Conservation (phyloP, 2,329 filamentous ascomycete species). For the Myriosclerotinia duriaeana region DNA sequence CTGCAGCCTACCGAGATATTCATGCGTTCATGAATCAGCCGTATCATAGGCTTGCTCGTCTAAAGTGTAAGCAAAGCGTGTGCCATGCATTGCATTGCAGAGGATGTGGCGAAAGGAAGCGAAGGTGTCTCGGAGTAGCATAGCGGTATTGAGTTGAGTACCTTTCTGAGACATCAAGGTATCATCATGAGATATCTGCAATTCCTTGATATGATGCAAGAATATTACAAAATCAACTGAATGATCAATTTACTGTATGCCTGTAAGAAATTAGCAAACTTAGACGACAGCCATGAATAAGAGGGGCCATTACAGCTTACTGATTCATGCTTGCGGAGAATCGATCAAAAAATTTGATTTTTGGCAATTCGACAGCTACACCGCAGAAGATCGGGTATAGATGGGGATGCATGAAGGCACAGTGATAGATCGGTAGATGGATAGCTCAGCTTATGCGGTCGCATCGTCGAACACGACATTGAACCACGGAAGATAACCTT, state of each 20-base stretch:
- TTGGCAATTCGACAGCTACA: too few relatives aligned
- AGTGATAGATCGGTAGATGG: neutral
- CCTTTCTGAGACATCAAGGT: too few relatives aligned
- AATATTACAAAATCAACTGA: too few relatives aligned
- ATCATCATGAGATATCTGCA: too few relatives aligned
- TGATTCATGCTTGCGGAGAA: neutral
- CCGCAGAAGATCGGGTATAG: neutral
- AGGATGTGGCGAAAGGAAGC: neutral
- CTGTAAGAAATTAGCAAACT: too few relatives aligned
- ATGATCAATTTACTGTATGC: neutral
- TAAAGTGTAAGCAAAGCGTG: neutral
- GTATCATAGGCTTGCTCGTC: slow-evolving; percentile 9
- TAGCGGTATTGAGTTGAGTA: neutral
- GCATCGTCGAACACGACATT: neutral
- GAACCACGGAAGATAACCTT: neutral
- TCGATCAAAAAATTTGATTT: neutral
- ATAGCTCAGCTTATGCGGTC: neutral
- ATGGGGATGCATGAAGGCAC: neutral
- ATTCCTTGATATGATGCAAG: neutral
- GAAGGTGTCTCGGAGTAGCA: neutral
- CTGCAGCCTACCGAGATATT: neutral
- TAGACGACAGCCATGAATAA: neutral
- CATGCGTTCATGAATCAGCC: neutral
- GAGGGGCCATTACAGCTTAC: neutral
- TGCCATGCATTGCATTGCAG: neutral